phyloP scores from a whole-genome alignment of 164 flowering plant genomes.

The Umbilicus rupestris region DNA sequence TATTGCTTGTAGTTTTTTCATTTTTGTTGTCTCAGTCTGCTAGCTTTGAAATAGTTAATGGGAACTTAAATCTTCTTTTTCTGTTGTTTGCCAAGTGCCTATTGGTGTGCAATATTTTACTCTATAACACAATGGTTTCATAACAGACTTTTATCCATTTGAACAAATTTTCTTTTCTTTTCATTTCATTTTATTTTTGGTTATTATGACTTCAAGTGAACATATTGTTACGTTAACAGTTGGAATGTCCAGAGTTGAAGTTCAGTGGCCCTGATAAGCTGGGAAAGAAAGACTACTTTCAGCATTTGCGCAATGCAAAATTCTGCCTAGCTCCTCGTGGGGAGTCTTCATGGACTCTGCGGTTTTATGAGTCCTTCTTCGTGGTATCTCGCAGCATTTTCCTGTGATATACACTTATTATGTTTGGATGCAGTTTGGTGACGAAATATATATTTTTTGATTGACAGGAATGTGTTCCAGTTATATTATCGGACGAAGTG shows the following conservation, averaged over 20 bases:
- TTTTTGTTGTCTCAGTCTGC: too few relatives aligned
- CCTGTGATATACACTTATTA: neutral
- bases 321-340: conserved; percentile 98
- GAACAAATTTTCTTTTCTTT: neutral
- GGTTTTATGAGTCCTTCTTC: conserved; percentile 85
- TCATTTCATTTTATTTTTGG: neutral
- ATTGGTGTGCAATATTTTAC: too few relatives aligned
- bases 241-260: conserved; percentile 96
- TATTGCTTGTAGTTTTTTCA: too few relatives aligned
- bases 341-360: conserved; percentile 98
- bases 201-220: conserved; percentile 4
- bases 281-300: conserved; percentile 64
- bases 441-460: conserved; percentile 5
- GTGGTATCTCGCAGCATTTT: conserved; percentile 51
- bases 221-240: conserved; percentile 53
- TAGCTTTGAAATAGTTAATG: too few relatives aligned
- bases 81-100: too few relatives aligned
- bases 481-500: conserved; percentile 77
- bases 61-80: too few relatives aligned
- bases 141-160: neutral
- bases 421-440: neutral
- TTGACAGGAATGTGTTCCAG: conserved; percentile 90
- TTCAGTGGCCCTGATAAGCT: conserved; percentile 76
- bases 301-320: conserved; percentile 83
- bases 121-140: neutral